A percentile compares a stretch with the other conserved stretches of the same genome.
phyloP scores from a whole-genome alignment of 176 grass and related monocot species.

The Phragmites australis region DNA sequence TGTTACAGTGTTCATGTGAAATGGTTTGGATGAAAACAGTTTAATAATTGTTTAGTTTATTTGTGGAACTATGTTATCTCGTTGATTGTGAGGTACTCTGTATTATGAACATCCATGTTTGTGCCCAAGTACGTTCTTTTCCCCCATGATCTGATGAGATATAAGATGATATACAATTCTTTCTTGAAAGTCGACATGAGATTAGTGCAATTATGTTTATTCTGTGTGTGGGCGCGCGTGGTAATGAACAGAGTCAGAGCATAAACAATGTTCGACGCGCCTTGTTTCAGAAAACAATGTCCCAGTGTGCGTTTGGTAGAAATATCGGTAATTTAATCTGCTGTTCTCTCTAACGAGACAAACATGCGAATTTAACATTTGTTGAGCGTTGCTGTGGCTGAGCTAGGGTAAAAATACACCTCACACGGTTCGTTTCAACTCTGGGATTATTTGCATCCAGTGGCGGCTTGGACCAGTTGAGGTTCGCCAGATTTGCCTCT shows the following conservation, averaged over 20 bases:
- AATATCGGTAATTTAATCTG: neutral
- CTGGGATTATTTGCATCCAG: neutral
- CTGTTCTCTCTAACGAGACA: too few relatives aligned
- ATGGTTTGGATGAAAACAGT: conserved; percentile 19
- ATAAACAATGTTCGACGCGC: neutral
- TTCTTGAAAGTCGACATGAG: neutral
- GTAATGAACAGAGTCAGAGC: neutral
- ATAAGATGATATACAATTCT: neutral
- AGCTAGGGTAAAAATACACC: neutral
- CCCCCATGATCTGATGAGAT: neutral
- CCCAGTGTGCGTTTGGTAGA: neutral
- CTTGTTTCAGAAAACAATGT: too few relatives aligned
- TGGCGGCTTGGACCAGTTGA: neutral
- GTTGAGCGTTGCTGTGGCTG: neutral
- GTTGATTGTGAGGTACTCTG: neutral
- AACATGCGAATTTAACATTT: too few relatives aligned
- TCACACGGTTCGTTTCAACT: neutral
- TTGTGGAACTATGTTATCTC: conserved; percentile 8
- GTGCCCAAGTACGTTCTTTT: neutral
- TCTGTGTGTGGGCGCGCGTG: neutral
- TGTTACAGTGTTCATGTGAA: neutral
- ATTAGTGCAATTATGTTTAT: neutral
- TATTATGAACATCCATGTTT: conserved; percentile 18
- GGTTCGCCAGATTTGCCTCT: neutral
- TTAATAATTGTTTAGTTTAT: conserved; percentile 31